A percentile compares a stretch with the other conserved stretches of the same genome.
These are phyloP conservation scores for Russula dissimulans DNA, from an alignment of 768 basidiomycete genomes.

Conservation along the genomic window DNA sequence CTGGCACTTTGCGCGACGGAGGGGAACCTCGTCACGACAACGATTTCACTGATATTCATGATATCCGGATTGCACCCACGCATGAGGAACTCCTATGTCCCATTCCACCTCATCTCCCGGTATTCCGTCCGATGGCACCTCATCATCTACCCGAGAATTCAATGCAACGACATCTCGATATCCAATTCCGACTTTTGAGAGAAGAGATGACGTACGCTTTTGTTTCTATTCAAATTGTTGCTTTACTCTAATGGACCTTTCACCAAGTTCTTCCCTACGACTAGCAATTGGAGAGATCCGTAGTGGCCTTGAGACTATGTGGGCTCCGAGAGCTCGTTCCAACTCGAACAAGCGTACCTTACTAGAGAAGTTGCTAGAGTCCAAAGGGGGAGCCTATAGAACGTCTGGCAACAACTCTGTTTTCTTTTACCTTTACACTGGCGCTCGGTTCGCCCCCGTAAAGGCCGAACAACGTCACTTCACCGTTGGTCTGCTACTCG, in stretches of 20 bases:
- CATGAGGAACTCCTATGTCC: constrained; percentile 49
- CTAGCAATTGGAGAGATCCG: constrained; percentile 16
- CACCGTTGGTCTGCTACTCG: constrained; percentile 36
- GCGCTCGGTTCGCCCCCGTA: constrained; percentile 38
- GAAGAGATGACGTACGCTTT: constrained; percentile 56
- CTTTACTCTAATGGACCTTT: background rate
- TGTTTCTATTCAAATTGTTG: background rate
- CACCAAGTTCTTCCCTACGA: constrained; percentile 18
- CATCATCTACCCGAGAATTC: constrained; percentile 48
- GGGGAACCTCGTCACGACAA: constrained; percentile 60
- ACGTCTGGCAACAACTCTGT: constrained; percentile 36
- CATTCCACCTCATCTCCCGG: constrained; percentile 49
- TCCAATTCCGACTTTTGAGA: constrained; percentile 65
- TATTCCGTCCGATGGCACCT: constrained; percentile 48
- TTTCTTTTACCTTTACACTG: constrained; percentile 57
- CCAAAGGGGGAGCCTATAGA: constrained; percentile 50
- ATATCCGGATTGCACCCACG: constrained; percentile 65
- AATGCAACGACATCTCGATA: constrained; percentile 61
- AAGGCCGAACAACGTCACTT: constrained; percentile 46
- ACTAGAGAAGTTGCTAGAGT: constrained; percentile 39
- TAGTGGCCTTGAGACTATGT: constrained; percentile 18
- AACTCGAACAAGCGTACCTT: constrained; percentile 18
- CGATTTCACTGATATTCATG: constrained; percentile 43
- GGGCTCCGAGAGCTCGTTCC: background rate
- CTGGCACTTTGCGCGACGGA: constrained; percentile 38